A percentile compares a stretch with the other conserved stretches of the same genome.
These are phyloP conservation scores for Luffa aegyptiaca DNA, from an alignment of 306 rosid species.

Conservation along the genomic window DNA sequence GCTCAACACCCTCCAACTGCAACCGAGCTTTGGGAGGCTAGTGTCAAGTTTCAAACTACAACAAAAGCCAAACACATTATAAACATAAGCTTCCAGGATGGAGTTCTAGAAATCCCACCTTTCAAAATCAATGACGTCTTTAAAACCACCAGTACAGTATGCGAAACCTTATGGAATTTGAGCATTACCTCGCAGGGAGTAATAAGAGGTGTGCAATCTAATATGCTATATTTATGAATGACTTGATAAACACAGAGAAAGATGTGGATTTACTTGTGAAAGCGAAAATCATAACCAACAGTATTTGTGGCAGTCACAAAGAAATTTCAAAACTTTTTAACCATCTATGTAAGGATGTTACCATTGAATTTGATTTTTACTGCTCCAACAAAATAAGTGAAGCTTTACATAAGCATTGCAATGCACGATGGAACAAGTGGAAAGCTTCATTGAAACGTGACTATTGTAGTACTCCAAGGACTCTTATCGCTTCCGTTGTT, in stretches of 20 bases:
- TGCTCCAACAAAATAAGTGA: neutral
- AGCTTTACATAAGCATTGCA: neutral
- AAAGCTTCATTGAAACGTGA: too few species aligned
- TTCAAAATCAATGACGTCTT: neutral
- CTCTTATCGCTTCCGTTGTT: too few species aligned
- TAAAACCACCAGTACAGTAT: too few species aligned
- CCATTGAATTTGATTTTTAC: neutral
- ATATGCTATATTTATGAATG: too few species aligned
- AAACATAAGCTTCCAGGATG: neutral
- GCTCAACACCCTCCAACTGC: too few species aligned
- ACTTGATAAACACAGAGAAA: too few species aligned
- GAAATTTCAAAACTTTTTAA: neutral
- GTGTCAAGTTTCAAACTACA: too few species aligned
- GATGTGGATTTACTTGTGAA: too few species aligned
- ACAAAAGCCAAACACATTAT: neutral
- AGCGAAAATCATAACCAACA: neutral
- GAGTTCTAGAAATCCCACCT: conserved; percentile 20
- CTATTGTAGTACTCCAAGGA: too few species aligned
- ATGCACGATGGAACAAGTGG: neutral
- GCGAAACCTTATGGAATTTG: conserved; percentile 24
- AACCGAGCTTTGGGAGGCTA: too few species aligned
- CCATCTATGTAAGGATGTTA: neutral
- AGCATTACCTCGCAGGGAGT: neutral
- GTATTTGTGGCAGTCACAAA: neutral
- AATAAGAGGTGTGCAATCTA: neutral